Evolutionary conservation across 2,329 filamentous ascomycete species (phyloP), one percentile per base, ranked within the genome.

Genomic region (Claviceps africana): DNA sequence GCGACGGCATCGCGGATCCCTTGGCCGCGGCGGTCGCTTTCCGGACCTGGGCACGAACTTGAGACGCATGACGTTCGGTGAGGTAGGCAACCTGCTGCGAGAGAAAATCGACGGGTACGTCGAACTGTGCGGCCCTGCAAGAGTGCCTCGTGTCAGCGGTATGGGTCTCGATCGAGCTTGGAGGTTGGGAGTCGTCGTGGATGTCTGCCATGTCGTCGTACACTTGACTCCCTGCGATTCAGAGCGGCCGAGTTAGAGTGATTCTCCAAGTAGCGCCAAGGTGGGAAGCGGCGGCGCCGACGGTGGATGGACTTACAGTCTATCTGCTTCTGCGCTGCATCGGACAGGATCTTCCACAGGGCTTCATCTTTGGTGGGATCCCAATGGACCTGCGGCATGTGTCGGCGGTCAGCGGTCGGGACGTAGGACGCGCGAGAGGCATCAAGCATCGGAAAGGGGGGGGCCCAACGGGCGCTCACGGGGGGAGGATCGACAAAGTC

Each of bases 71-170:
- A 50, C 87, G 78, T 65, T 97, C 90, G 63, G 93, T 95, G 6
- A 97, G 79, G 79, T 89, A 95, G 66, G 88, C 89, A 56, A 89
- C 89, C 68, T 98, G 89, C 64, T 95, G 88, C 17, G 96, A 79
- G 33, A 98, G 77, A 62, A 97, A 97, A 42, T 88, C 78, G 53
- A 94, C 81, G 28, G 87, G 85, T 21, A 96, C 91, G 56, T 90
- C 79, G 67, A 96, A 95, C 46, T 80, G 76, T 50, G 78, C 74
- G 47, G 87, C 88, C 63, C 85, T 85, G 59, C 21, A 47, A 43
- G n/a, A 54, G n/a, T 25, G 13, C 9, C 19, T 4, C n/a, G 45
- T 54, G 64, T 54, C 39, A 55, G 53, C 19, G 37, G 15, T 15
- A 17, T 19, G 30, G 30, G 9, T 17, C 6, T 31, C 21, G 64